Percentiles rank a stretch among this genome's conserved stretches.
phyloP scores from a whole-genome alignment of 2,329 filamentous ascomycete species.

The Scleromitrula shiraiana region DNA sequence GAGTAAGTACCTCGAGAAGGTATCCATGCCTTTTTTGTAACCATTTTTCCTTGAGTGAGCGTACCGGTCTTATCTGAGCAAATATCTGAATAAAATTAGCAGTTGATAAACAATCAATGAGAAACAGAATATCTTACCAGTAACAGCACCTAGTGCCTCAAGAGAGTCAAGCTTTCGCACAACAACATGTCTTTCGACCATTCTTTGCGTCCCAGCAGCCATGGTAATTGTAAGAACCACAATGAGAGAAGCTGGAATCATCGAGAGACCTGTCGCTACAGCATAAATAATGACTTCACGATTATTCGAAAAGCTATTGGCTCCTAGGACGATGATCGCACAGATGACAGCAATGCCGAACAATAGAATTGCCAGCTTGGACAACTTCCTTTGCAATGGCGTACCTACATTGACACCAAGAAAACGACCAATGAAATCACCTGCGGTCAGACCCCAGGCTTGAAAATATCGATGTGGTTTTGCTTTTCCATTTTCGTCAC shows the following conservation, averaged over 20 bases:
- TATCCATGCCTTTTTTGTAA: conserved; percentile 45
- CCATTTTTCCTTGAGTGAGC: conserved; percentile 46
- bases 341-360: conserved; percentile 57
- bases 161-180: conserved; percentile 48
- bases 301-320: conserved; percentile 44
- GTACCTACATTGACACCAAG: conserved; percentile 58
- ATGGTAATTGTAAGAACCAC: conserved; percentile 62
- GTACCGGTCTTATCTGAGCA: conserved; percentile 74
- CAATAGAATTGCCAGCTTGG: conserved; percentile 54
- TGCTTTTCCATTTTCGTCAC: conserved; percentile 40
- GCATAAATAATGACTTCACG: conserved; percentile 56
- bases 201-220: conserved; percentile 50
- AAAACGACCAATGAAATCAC: conserved; percentile 51
- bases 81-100: conserved; percentile 36
- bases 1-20: conserved; percentile 44
- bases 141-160: conserved; percentile 49
- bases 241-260: conserved; percentile 56
- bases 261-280: conserved; percentile 49
- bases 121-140: conserved; percentile 37
- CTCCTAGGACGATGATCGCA: conserved; percentile 56
- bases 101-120: conserved; percentile 31
- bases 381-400: conserved; percentile 58
- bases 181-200: conserved; percentile 49
- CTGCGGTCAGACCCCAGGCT: conserved; percentile 35
- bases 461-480: conserved; percentile 40